phyloP scores from a whole-genome alignment of 2,329 filamentous ascomycete genomes.

The Gliomastix tumulicola region DNA sequence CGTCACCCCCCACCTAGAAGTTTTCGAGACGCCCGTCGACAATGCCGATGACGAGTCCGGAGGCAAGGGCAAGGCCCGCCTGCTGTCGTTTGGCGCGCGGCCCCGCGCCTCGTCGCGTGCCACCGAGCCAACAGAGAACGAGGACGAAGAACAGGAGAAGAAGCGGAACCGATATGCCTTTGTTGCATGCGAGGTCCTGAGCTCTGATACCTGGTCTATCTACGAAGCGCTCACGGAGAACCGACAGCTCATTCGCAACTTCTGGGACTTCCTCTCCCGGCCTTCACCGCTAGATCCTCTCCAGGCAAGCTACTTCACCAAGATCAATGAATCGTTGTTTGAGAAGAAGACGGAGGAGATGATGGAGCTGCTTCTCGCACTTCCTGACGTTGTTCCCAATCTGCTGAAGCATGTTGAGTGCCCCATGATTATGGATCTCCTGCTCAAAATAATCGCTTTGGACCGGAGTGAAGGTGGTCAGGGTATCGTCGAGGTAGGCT shows the following conservation, averaged over 20 bases:
- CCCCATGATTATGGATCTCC: conserved; percentile 95
- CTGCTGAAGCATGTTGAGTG: conserved; percentile 93
- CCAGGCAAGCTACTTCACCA: conserved; percentile 96
- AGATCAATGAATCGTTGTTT: conserved; percentile 95
- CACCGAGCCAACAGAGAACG: conserved; percentile 37
- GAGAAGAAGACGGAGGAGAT: conserved; percentile 98
- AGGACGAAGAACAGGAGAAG: conserved; percentile 77
- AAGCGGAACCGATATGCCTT: conserved; percentile 91
- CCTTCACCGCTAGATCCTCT: conserved; percentile 84
- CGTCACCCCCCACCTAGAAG: conserved; percentile 65
- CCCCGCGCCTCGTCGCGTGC: conserved; percentile 46
- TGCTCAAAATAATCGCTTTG: conserved; percentile 93
- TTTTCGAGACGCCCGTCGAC: conserved; percentile 42
- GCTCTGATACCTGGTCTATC: conserved; percentile 95
- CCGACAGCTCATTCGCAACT: conserved; percentile 67
- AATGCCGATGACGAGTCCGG: conserved; percentile 44
- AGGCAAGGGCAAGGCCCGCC: conserved; percentile 35
- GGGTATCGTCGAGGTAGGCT: conserved; percentile 81
- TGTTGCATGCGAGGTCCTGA: conserved; percentile 85
- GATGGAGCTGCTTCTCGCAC: conserved; percentile 78
- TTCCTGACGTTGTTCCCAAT: conserved; percentile 74
- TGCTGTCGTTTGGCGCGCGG: conserved; percentile 40
- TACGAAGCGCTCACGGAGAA: conserved; percentile 88
- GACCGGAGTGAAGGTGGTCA: conserved; percentile 88
- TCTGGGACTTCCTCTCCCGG: conserved; percentile 85